phyloP scores from a whole-genome alignment of 176 grass and related monocot genomes.

The Musa itinerans region DNA sequence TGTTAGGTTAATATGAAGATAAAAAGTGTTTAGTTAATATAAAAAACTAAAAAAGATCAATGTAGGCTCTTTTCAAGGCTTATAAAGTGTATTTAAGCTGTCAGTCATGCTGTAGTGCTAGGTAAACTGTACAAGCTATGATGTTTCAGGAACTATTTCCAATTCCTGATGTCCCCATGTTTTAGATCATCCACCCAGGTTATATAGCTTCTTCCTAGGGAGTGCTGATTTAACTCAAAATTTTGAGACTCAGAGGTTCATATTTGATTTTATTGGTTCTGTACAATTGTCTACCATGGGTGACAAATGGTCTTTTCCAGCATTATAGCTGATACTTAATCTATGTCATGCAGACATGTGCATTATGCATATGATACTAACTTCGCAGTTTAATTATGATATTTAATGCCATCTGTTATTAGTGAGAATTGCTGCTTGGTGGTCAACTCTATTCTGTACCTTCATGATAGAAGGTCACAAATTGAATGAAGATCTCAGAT shows the following conservation, averaged over 20 bases:
- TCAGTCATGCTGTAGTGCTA: neutral
- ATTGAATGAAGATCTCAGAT: neutral
- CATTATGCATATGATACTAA: neutral
- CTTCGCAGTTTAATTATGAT: too few species aligned
- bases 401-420: neutral
- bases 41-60: too few species aligned
- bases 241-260: slow-evolving; percentile 58
- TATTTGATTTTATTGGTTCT: slow-evolving; percentile 53
- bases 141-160: neutral
- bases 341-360: neutral
- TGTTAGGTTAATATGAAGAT: too few species aligned
- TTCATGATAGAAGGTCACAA: neutral
- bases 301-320: slow-evolving; percentile 59
- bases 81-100: neutral
- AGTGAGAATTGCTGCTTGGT: neutral
- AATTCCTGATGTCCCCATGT: neutral
- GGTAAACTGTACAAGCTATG: neutral
- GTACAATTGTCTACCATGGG: slow-evolving; percentile 88
- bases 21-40: too few species aligned
- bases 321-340: neutral
- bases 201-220: slow-evolving; percentile 82
- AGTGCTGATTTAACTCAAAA: slow-evolving; percentile 82
- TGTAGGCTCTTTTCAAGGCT: neutral
- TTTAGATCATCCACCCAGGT: slow-evolving; percentile 78
- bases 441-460: neutral